These are phyloP conservation scores for Arthrinium phaeospermum DNA, from an alignment of 2,329 filamentous ascomycete species.

Conservation along the genomic window DNA sequence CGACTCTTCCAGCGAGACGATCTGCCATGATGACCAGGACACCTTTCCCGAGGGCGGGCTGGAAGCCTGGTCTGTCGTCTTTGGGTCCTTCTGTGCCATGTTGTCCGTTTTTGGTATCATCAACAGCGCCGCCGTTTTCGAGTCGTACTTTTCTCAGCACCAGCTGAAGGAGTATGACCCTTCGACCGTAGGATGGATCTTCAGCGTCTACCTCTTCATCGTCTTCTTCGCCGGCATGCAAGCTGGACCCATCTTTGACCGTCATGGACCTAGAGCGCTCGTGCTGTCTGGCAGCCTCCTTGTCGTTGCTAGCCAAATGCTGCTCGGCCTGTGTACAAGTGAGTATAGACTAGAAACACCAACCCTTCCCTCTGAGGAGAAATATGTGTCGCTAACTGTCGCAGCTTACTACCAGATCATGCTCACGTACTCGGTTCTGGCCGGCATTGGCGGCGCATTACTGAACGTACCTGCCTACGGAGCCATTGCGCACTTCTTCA, in stretches of 20 bases:
- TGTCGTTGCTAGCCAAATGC: constrained; percentile 23
- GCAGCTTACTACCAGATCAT: constrained; percentile 26
- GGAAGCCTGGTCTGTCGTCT: constrained; percentile 21
- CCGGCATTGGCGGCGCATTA: constrained; percentile 24
- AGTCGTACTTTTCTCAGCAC: constrained; percentile 51
- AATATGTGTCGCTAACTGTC: neutral
- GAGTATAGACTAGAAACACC: neutral
- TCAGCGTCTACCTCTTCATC: constrained; percentile 51
- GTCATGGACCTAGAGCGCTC: constrained; percentile 50
- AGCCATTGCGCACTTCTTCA: constrained; percentile 38
- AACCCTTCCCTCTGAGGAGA: neutral
- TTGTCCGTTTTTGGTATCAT: constrained; percentile 45
- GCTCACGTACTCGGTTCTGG: constrained; percentile 24
- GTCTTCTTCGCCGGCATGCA: constrained; percentile 49
- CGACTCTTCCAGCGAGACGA: neutral
- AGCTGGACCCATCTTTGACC: constrained; percentile 54
- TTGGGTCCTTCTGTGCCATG: constrained; percentile 18
- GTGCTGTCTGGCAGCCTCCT: constrained; percentile 42
- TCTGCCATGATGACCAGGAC: constrained; percentile 6
- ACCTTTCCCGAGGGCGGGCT: constrained; percentile 22
- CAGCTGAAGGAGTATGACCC: constrained; percentile 49
- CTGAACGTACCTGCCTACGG: constrained; percentile 26
- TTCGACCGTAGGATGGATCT: constrained; percentile 56
- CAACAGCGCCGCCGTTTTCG: constrained; percentile 52
- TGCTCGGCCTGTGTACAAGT: constrained; percentile 23